phyloP scores from a whole-genome alignment of 2,329 filamentous ascomycete genomes.

The Colletotrichum zoysiae region DNA sequence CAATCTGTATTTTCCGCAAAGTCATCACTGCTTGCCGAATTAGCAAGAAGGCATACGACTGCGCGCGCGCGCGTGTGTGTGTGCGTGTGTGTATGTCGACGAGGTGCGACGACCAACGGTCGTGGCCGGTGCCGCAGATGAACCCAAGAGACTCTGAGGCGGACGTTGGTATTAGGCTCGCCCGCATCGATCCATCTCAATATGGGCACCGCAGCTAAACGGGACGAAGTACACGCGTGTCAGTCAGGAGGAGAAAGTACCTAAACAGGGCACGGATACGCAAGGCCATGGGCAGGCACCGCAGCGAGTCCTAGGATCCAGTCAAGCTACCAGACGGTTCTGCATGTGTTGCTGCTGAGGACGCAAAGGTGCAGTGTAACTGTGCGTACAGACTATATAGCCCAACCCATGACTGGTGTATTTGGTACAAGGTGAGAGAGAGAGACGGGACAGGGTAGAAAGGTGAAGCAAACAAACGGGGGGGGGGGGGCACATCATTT shows the following conservation, averaged over 20 bases:
- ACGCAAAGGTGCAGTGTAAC: neutral
- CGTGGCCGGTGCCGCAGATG: neutral
- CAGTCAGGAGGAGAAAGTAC: slow-evolving; percentile 6
- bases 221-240: slow-evolving; percentile 25
- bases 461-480: slow-evolving; percentile 15
- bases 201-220: slow-evolving; percentile 27
- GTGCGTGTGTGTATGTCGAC: neutral
- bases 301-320: slow-evolving; percentile 17
- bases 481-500: slow-evolving; percentile 4
- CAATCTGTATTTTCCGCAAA: neutral
- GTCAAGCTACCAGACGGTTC: neutral
- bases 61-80: no score
- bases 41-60: neutral
- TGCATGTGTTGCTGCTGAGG: neutral
- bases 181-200: slow-evolving; percentile 33
- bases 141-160: neutral
- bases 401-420: neutral
- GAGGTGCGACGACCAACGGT: neutral
- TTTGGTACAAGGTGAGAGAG: neutral
- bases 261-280: slow-evolving; percentile 25
- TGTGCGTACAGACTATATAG: neutral
- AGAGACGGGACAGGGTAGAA: neutral
- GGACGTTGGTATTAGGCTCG: slow-evolving; percentile 33
- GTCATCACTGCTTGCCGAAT: neutral
- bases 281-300: slow-evolving; percentile 24